phyloP scores from a whole-genome alignment of 139 green algal species.

The Desmodesmus armatus region DNA sequence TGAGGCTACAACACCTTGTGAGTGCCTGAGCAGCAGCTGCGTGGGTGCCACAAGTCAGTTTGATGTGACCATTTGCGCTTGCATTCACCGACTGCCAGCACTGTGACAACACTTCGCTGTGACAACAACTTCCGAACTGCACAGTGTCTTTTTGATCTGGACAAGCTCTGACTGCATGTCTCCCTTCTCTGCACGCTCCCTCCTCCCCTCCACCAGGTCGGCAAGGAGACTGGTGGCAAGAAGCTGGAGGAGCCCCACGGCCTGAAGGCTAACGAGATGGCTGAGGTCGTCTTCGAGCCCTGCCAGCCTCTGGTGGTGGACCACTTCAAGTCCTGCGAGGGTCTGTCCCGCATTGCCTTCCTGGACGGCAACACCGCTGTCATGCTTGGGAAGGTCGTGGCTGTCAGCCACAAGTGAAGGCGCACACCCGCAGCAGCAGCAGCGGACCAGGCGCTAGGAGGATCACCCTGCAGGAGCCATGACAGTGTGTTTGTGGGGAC shows the following conservation, averaged over 20 bases:
- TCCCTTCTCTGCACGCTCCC: too few relatives aligned
- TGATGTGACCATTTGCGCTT: too few relatives aligned
- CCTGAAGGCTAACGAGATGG: constrained; percentile 96
- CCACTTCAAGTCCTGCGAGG: constrained; percentile 93
- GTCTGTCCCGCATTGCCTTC: constrained; percentile 94
- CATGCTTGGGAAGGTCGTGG: constrained; percentile 94
- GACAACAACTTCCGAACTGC: too few relatives aligned
- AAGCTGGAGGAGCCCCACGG: constrained; percentile 87
- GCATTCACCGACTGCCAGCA: neutral
- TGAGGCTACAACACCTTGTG: too few relatives aligned
- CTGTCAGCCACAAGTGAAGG: constrained; percentile 71
- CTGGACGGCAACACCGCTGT: constrained; percentile 96
- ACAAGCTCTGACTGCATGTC: too few relatives aligned
- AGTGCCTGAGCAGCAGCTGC: too few relatives aligned
- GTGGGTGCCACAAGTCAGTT: too few relatives aligned
- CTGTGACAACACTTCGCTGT: too few relatives aligned
- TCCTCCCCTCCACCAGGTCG: constrained; percentile 53
- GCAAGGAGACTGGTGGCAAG: constrained; percentile 96
- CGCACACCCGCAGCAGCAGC: neutral
- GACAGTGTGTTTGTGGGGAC: neutral
- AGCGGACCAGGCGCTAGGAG: neutral
- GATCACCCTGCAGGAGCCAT: neutral
- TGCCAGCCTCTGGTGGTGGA: constrained; percentile 91
- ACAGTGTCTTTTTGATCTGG: too few relatives aligned
- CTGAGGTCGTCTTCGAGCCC: constrained; percentile 88